Conservation (phyloP, 805 yeast species). For the Candida endomychidarum region DNA sequence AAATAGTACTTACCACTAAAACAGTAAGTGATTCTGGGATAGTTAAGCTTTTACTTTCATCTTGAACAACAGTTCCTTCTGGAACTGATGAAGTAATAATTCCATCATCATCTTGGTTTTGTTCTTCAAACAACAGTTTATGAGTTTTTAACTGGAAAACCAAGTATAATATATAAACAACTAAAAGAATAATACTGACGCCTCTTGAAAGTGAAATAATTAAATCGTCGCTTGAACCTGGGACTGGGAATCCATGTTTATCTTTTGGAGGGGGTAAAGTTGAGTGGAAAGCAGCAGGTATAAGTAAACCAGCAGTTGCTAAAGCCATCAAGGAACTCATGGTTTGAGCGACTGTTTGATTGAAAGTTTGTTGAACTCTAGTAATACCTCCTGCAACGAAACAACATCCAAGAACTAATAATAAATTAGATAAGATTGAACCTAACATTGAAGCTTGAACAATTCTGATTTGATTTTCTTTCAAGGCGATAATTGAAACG, state of each 20-base stretch:
- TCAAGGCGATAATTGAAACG: conserved; percentile 87
- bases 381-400: conserved; percentile 90
- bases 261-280: conserved; percentile 53
- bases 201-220: conserved; percentile 82
- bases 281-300: conserved; percentile 96
- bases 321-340: conserved; percentile 93
- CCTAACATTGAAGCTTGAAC: conserved; percentile 99
- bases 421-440: conserved; percentile 81
- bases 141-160: conserved; percentile 90
- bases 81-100: conserved; percentile 32
- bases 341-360: conserved; percentile 96
- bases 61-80: conserved; percentile 16
- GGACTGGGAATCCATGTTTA: conserved; percentile 40
- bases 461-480: conserved; percentile 82
- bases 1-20: conserved; percentile 64
- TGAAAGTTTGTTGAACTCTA: conserved; percentile 81
- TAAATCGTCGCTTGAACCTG: conserved; percentile 39
- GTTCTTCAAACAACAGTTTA: conserved; percentile 66
- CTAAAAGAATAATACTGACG: conserved; percentile 73
- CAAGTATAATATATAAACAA: conserved; percentile 75
- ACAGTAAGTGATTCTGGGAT: conserved; percentile 53
- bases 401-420: conserved; percentile 93
- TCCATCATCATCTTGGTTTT: conserved; percentile 34
- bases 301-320: conserved; percentile 81
- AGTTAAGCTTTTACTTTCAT: conserved; percentile 42